Base-by-base conservation (phyloP, 495 filamentous ascomycete species). In the Hyphodiscus hymeniophilus region DNA sequence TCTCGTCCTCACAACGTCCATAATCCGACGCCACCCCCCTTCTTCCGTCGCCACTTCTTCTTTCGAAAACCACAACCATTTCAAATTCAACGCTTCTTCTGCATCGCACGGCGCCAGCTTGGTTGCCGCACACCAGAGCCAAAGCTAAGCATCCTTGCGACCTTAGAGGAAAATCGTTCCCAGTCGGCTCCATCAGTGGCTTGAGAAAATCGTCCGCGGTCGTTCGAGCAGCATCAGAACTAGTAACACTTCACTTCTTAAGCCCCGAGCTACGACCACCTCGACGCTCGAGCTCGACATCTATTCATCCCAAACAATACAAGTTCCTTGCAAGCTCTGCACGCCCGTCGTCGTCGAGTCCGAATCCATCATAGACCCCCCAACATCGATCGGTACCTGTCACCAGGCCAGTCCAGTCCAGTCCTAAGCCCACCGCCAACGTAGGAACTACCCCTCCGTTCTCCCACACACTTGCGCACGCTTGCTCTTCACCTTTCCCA, bases 41-140 rank as follows among this genome's bases (percentile, higher is more conserved):
- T n/a, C n/a, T n/a, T n/a, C n/a, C n/a, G n/a, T 28, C 23, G 7
- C 13, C 34, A 31, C 15, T 24, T 42, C 33, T 2, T 31, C 16
- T 20, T 24, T 42, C 26, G 22, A 49, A 49, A 39, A 42, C 15
- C 17, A 44, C 17, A 32, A n/a, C 39, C n/a, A n/a, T n/a, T n/a
- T n/a, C n/a, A n/a, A 28, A 28, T 5, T 23, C 46, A 4, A 22
- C 42, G 12, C 38, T 33, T 32, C 50, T 34, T 40, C 30, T 32
- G 13, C 24, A 30, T 35, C 42, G 26, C 26, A 28, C 26, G 4
- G 26, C 26, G 10, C 26, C 26, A 28, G 4, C 26, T 28, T 55
- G 52, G 52, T 18, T 55, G 52, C 52, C 47, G 47, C 47, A 50
- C 31, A 50, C 52, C 50, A 55, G 32, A 17, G 36, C 47, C 50